Evolutionary conservation across 2,329 filamentous ascomycete species (phyloP), one percentile per base, ranked within the genome.

Genomic region (Aspergillus viridinutans): DNA sequence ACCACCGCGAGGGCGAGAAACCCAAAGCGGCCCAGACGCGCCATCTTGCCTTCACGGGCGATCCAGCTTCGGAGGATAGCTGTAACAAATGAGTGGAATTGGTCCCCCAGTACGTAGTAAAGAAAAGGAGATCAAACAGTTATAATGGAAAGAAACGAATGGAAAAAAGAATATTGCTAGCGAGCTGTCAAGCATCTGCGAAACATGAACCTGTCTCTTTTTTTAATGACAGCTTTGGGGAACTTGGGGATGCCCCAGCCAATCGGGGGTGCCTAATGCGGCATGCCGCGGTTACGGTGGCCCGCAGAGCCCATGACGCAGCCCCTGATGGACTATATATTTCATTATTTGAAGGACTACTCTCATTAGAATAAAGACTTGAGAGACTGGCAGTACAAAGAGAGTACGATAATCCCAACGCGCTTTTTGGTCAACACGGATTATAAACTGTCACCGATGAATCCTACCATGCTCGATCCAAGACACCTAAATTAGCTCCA

Each of bases 1-100:
- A 93, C 78, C 71, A 97, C 84, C 66, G 94, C 94, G 71, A 96
- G 85, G 72, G 88, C 87, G 74, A 97, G 78, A 73, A 99, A 97
- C 71, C 87, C 88, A 70, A 90, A 84, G 71, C 92, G 90, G 64
- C 83, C 80, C 58, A 86, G 75, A 68, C 83, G 82, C 61, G 78
- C 76, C 78, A 80, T 80, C 58, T 61, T 60, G 52, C 56, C 38
- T 53, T 54, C n/a, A 28, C 35, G 50, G 50, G 49, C 49, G 52
- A 57, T 54, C 55, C 45, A 50, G 54, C 20, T 50, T 23, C 29
- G 51, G 48, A 25, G 49, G 49, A 35, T 40, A 48, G 32, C 32
- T 35, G 32, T 20, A 42, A 29, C 25, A 52, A 52, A 51, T 25
- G 32, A 58, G n/a, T 47, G 47, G 20, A 32, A 50, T 26, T 42